Base-by-base conservation (phyloP, 2,329 filamentous ascomycete species). In the Fonsecaea multimorphosa region DNA sequence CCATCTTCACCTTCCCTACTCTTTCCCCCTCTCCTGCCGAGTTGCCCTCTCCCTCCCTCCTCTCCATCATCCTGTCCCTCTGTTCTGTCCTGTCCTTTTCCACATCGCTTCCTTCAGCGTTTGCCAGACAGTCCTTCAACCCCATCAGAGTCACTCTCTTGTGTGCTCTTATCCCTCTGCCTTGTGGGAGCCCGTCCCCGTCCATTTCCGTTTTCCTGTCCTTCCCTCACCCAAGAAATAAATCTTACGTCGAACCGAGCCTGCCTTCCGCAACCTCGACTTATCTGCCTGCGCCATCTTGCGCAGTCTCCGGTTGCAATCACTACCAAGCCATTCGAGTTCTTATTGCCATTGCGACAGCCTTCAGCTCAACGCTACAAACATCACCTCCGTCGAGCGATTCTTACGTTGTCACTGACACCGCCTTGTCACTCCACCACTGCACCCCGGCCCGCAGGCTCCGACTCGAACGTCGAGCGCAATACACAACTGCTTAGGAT, bases 61-160 rank as follows among this genome's bases (percentile, higher is more conserved):
- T 22, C 36, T 49, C 19, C 29, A 46, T 56, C 53, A 55, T 58
- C 54, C 55, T 55, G 52, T 51, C 55, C 58, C 55, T 44, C 60
- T 68, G 65, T 68, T 69, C 68, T 69, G 66, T 70, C 64, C 64
- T 61, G 38, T 64, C 59, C 44, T 68, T 63, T 57, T 54, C 46
- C 62, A 57, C 38, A 46, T 62, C 65, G 65, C 61, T 64, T 40
- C 52, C 61, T 64, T 40, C 52, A 40, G 40, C 44, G 36, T 56
- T 64, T 32, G 38, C 38, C 59, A 64, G 62, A 67, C 71, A 68
- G 67, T 72, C 71, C 71, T 72, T 72, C 62, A 63, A 40, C 31
- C n/a, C 54, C 63, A 53, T 52, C 46, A 62, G 65, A 67, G 64
- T 66, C 69, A 63, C 58, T 71, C 69, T 67, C 67, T 69, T 66